phyloP scores from a whole-genome alignment of 2,329 filamentous ascomycete species.

The Aspergillus udagawae region DNA sequence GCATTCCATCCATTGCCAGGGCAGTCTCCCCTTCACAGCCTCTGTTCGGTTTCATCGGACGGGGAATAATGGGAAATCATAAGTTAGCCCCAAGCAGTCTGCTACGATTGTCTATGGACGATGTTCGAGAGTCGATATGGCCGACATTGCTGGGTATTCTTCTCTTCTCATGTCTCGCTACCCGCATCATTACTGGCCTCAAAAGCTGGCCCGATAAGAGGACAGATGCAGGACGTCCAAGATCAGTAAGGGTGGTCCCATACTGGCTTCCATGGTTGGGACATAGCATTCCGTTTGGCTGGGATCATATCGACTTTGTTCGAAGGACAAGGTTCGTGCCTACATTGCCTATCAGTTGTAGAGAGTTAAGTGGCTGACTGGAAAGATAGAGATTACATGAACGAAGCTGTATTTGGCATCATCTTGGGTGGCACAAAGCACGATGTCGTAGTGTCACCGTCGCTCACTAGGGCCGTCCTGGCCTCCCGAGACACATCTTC shows the following conservation, averaged over 20 bases:
- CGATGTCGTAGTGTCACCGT: conserved; percentile 48
- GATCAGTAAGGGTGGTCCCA: conserved; percentile 47
- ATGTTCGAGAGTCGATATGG: conserved; percentile 19
- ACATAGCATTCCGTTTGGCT: conserved; percentile 49
- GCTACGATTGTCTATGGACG: conserved; percentile 19
- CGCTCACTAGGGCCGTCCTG: conserved; percentile 42
- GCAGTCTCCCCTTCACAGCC: background rate
- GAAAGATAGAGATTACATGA: conserved; percentile 29
- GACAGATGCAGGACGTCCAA: conserved; percentile 19
- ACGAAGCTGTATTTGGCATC: conserved; percentile 46
- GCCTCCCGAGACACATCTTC: conserved; percentile 25
- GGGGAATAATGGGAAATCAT: conserved; percentile 8
- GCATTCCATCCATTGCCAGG: background rate
- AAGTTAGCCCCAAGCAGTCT: conserved; percentile 15
- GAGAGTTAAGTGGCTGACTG: conserved; percentile 9
- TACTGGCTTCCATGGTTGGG: conserved; percentile 60
- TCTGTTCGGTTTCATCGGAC: background rate
- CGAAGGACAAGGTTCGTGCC: conserved; percentile 37
- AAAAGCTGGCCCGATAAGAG: conserved; percentile 22
- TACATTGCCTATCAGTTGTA: background rate
- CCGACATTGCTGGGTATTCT: conserved; percentile 25
- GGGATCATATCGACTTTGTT: conserved; percentile 44
- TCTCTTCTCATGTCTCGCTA: conserved; percentile 32
- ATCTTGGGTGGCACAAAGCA: conserved; percentile 49
- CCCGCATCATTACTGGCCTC: conserved; percentile 37